Percentiles rank a stretch among this genome's conserved stretches.
phyloP scores from a whole-genome alignment of 345 rosid genomes.

The Alliaria petiolata region DNA sequence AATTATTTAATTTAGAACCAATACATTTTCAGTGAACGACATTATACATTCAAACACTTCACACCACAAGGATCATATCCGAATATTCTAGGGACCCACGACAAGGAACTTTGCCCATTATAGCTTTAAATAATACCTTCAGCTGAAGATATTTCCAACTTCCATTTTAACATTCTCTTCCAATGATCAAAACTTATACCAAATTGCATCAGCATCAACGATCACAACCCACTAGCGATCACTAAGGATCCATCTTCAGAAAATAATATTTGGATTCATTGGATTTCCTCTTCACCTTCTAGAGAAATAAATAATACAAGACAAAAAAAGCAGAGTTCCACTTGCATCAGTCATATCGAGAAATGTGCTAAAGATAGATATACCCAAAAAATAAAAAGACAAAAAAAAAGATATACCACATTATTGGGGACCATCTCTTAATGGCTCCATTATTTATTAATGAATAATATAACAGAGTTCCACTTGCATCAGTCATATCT shows the following conservation, averaged over 20 bases:
- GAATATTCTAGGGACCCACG: background rate
- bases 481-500: conserved; percentile 15
- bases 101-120: background rate
- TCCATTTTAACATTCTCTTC: background rate
- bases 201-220: background rate
- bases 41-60: background rate
- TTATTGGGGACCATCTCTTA: background rate
- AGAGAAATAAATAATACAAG: too few relatives aligned
- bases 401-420: too few relatives aligned
- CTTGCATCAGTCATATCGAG: too few relatives aligned
- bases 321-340: too few relatives aligned
- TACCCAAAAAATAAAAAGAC: too few relatives aligned
- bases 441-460: background rate
- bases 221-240: background rate
- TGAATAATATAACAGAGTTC: background rate
- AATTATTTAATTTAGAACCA: background rate
- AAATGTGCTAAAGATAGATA: too few relatives aligned
- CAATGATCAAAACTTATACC: background rate
- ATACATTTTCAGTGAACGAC: background rate
- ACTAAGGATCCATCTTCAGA: background rate
- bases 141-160: background rate
- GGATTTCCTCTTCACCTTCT: too few relatives aligned
- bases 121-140: background rate
- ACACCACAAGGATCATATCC: background rate
- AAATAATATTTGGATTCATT: too few relatives aligned